Conservation (phyloP, 305 asterid genomes). For the Withania somnifera region DNA sequence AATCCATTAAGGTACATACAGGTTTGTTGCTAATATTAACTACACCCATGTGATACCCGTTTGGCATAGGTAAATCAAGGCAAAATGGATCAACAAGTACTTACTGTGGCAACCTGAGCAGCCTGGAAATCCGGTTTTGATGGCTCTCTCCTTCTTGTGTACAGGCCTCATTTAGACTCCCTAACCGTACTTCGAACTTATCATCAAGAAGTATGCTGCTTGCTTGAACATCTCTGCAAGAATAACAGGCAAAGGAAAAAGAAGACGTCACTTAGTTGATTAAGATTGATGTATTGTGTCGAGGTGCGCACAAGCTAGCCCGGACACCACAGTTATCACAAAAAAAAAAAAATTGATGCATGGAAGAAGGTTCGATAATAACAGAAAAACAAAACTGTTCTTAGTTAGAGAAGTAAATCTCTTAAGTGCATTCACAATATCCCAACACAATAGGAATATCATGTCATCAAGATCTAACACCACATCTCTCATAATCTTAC, state of each 20-base stretch:
- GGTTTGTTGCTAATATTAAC: neutral
- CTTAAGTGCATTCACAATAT: neutral
- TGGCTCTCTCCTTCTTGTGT: conserved; percentile 74
- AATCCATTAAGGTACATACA: neutral
- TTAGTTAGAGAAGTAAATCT: neutral
- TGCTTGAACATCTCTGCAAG: conserved; percentile 82
- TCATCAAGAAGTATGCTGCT: conserved; percentile 96
- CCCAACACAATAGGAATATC: neutral
- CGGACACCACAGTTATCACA: neutral
- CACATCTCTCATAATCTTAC: neutral
- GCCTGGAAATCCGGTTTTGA: conserved; percentile 56
- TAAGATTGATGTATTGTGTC: neutral
- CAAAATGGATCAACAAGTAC: conserved; percentile 12
- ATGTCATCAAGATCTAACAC: neutral
- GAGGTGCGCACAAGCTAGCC: neutral
- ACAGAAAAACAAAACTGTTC: neutral
- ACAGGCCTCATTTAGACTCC: conserved; percentile 78
- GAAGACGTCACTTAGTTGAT: too few species aligned
- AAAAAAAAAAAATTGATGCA: neutral
- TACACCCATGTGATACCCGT: neutral
- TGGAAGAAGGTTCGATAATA: neutral
- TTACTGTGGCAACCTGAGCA: conserved; percentile 76
- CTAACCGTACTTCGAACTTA: conserved; percentile 84
- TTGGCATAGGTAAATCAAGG: neutral
- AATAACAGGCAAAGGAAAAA: neutral